These are phyloP conservation scores for Eutrema heterophyllum DNA, from an alignment of 345 rosid genomes.

Conservation along the genomic window DNA sequence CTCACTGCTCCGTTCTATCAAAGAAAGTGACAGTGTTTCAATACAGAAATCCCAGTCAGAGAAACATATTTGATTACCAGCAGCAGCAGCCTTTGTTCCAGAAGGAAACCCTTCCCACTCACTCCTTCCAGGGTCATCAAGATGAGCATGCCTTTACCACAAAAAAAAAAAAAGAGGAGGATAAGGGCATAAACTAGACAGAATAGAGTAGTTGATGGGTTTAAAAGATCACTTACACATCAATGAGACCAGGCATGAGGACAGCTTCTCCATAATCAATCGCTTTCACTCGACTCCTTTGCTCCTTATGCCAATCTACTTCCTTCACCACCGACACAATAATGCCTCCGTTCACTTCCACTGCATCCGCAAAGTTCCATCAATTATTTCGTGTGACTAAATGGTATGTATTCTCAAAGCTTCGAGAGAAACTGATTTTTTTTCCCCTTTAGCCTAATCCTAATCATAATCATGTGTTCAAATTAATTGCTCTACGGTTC, in stretches of 20 bases:
- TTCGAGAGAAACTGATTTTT: not conserved
- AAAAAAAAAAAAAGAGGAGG: slow-evolving; percentile 3
- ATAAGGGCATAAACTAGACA: not conserved
- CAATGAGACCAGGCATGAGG: slow-evolving; percentile 90
- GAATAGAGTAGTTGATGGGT: not conserved
- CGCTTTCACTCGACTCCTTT: slow-evolving; percentile 39
- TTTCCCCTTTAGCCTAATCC: not conserved
- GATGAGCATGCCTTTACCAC: slow-evolving; percentile 74
- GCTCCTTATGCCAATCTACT: slow-evolving; percentile 50
- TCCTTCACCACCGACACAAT: slow-evolving; percentile 57
- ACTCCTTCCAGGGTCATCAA: slow-evolving; percentile 96
- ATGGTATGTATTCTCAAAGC: not conserved
- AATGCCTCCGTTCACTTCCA: slow-evolving; percentile 59
- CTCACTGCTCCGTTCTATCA: not conserved
- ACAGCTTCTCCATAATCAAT: slow-evolving; percentile 83
- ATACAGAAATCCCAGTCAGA: not conserved
- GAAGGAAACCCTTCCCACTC: slow-evolving; percentile 99
- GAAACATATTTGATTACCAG: slow-evolving; percentile 45
- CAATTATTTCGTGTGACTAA: not conserved
- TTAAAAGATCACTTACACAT: slow-evolving; percentile 51
- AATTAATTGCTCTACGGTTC: no score
- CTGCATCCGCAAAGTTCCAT: slow-evolving; percentile 29
- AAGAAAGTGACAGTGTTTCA: not conserved
- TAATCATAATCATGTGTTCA: not conserved
- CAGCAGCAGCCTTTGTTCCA: slow-evolving; percentile 97